Evolutionary conservation across 1,139 yeast genomes (phyloP), one percentile per base, ranked within the genome.

Genomic region (Tardiomyces depauwii): DNA sequence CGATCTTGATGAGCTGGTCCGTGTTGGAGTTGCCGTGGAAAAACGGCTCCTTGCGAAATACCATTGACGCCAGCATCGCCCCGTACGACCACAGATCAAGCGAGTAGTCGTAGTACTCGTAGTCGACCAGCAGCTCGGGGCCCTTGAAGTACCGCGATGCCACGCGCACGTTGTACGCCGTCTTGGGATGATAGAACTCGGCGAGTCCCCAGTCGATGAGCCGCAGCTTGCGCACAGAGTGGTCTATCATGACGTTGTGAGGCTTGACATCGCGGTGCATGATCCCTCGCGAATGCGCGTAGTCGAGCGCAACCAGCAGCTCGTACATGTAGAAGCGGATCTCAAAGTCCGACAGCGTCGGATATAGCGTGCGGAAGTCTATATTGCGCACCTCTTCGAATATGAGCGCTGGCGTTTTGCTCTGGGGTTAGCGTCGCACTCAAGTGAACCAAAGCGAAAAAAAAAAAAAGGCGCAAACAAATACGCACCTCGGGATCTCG

Each of bases 141-240:
- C 97, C 98, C 67, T 93, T 93, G 69, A 87, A 93, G 65, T 91
- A 91, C 54, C 98, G 76, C n/a, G 96, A 86, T 0, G 98, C 98
- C 16, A 93, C 99, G 55, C 99, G 78, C 25, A 91, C 98, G 58
- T 93, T 93, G 65, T 89, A 91, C 59, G 88, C 96, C 54, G 85
- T 86, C 19, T 95, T 94, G 6, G 88, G 84, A 62, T 93, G 98
- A 64, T 93, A 93, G 61, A 89, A 91, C 65, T 93, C 99, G 2
- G 98, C 98, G 49, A 93, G 72, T 11, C 99, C 99, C 98, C 98
- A 93, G 70, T 89, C 97, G 54, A 89, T 89, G 52, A 89, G 73
- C 53, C 95, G 74, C 54, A 89, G 68, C 49, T 58, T 70, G 56
- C 76, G 76, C 52, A 71, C 70, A 46, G 76, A 74, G 53, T 87